A percentile compares a stretch with the other conserved stretches of the same genome.
These are phyloP conservation scores for Emergomyces orientalis DNA, from an alignment of 2,329 filamentous ascomycete genomes.

Conservation along the genomic window DNA sequence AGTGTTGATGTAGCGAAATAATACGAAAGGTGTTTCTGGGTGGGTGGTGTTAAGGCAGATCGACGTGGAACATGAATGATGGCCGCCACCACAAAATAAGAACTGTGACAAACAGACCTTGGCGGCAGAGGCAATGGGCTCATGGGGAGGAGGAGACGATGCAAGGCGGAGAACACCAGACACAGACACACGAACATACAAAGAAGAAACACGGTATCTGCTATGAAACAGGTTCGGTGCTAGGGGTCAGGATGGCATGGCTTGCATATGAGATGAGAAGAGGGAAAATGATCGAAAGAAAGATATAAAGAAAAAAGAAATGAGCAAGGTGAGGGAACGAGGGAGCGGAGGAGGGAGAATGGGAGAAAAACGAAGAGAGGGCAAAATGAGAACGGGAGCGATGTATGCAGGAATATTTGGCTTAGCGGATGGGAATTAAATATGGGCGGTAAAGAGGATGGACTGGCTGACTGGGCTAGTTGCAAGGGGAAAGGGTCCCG, in stretches of 20 bases:
- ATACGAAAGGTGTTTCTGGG: not conserved
- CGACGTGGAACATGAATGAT: constrained; percentile 13
- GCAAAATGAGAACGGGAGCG: constrained; percentile 3
- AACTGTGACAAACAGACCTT: constrained; percentile 23
- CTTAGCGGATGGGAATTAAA: not conserved
- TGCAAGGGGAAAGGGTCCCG: not conserved
- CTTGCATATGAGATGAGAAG: constrained; percentile 5
- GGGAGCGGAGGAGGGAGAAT: not conserved
- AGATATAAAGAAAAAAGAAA: constrained; percentile 14
- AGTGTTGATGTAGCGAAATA: not conserved
- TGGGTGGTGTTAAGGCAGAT: constrained; percentile 17
- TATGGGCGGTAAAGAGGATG: not conserved
- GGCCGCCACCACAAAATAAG: constrained; percentile 1
- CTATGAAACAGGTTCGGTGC: not conserved
- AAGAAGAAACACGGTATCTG: not conserved
- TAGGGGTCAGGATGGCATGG: constrained; percentile 1
- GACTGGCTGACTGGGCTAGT: not conserved
- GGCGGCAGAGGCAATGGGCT: constrained; percentile 17
- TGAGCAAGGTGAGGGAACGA: too few relatives aligned
- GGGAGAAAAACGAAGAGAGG: not conserved
- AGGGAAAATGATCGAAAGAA: constrained; percentile 11
- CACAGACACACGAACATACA: not conserved
- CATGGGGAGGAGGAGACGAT: not conserved
- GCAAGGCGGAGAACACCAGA: not conserved
- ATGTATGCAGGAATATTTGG: not conserved